Evolutionary conservation across 352 stramenopile species (phyloP).

Genomic region (Pythium chondricola): DNA sequence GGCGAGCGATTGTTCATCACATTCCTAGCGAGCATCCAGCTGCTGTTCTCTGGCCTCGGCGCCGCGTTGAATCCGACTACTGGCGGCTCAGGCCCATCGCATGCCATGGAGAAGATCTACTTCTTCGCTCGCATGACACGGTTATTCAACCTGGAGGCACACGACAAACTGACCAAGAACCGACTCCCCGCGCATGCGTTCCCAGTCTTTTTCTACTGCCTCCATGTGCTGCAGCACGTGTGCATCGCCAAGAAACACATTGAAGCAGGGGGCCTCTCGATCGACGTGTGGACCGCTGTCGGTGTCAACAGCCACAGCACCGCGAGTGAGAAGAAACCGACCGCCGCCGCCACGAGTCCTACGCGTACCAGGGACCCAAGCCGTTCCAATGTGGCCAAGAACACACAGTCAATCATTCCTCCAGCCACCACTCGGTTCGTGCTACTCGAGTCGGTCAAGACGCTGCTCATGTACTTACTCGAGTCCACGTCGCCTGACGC

Average conservation of each 20-base stretch:
- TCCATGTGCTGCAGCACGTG: constrained; percentile 34
- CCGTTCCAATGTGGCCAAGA: neutral
- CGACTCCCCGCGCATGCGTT: constrained; percentile 19
- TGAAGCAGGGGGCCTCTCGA: constrained; percentile 19
- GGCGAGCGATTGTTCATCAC: constrained; percentile 30
- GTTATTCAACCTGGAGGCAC: constrained; percentile 13
- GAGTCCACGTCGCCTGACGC: constrained; percentile 12
- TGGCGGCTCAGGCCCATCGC: neutral
- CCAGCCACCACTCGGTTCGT: constrained; percentile 14
- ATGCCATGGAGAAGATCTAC: constrained; percentile 11
- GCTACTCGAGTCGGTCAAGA: constrained; percentile 36
- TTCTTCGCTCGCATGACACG: constrained; percentile 27
- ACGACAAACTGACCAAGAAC: constrained; percentile 7
- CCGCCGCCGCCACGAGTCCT: no score
- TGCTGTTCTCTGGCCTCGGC: constrained; percentile 12
- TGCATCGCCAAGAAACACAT: constrained; percentile 24
- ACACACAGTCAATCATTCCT: neutral
- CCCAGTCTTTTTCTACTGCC: constrained; percentile 27
- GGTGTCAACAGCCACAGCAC: neutral
- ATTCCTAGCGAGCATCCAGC: constrained; percentile 36
- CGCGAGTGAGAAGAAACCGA: no score
- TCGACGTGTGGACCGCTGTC: constrained; percentile 21
- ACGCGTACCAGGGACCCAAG: neutral
- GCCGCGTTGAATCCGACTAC: neutral
- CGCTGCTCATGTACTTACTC: constrained; percentile 26